A percentile compares a stretch with the other conserved stretches of the same genome.
Conservation (phyloP, 495 filamentous ascomycete species). For the Penicillium dipodomyicola region DNA sequence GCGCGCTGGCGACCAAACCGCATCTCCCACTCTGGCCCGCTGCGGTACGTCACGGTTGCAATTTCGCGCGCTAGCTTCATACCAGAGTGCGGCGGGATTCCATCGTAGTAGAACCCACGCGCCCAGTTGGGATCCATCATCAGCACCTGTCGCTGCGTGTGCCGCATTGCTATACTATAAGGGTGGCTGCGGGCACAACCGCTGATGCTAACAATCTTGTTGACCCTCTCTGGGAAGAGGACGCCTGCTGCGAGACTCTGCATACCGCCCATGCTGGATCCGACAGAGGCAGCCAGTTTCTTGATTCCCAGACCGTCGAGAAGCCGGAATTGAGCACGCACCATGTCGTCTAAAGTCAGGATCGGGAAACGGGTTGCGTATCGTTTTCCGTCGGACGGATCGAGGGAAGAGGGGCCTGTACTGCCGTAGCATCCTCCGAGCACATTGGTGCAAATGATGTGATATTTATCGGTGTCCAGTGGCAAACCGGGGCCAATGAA, state of each 20-base stretch:
- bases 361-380: conserved; percentile 98
- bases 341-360: conserved; percentile 96
- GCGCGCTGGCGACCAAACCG: conserved; percentile 87
- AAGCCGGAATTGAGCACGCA: conserved; percentile 88
- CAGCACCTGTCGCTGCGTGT: conserved; percentile 94
- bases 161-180: conserved; percentile 98
- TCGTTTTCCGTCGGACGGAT: conserved; percentile 80
- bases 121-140: conserved; percentile 99
- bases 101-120: conserved; percentile 92
- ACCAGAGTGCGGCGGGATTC: conserved; percentile 85
- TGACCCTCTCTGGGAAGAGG: conserved; percentile 76
- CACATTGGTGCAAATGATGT: conserved; percentile 94
- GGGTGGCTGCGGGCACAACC: conserved; percentile 95
- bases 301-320: conserved; percentile 76
- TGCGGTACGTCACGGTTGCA: conserved; percentile 95
- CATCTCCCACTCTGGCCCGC: conserved; percentile 96
- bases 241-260: conserved; percentile 91
- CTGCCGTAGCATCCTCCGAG: conserved; percentile 95
- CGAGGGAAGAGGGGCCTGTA: conserved; percentile 83
- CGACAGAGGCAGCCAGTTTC: conserved; percentile 88
- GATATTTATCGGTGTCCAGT: conserved; percentile 88
- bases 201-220: conserved; percentile 82
- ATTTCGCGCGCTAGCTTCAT: conserved; percentile 99
- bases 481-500: conserved; percentile 90
- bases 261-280: conserved; percentile 98